These are phyloP conservation scores for Teunomyces atbi DNA, from an alignment of 805 yeast species.

Conservation along the genomic window DNA sequence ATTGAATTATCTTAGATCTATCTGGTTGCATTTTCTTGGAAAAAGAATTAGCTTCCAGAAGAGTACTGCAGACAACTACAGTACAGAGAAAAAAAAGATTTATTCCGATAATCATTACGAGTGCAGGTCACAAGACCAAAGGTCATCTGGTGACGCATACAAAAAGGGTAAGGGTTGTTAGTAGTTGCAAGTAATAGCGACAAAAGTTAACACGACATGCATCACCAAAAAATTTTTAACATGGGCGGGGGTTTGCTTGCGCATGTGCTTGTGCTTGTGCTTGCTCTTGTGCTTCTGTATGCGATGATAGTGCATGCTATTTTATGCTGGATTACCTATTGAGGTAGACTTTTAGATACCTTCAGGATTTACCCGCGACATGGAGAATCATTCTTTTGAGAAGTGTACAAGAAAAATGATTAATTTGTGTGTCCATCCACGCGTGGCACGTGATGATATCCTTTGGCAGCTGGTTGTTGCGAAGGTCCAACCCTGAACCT, in stretches of 20 bases:
- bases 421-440: neutral
- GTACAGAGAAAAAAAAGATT: neutral
- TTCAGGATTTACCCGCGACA: no score
- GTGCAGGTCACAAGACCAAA: neutral
- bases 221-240: no score
- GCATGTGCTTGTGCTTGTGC: no score
- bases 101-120: neutral
- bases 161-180: neutral
- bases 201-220: neutral
- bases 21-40: neutral
- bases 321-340: no score
- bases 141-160: neutral
- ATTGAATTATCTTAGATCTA: neutral
- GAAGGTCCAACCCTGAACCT: constrained; percentile 1
- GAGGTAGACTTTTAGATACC: no score
- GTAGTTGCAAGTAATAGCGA: neutral
- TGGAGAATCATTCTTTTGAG: no score
- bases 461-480: neutral
- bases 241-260: no score
- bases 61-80: neutral
- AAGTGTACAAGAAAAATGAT: no score
- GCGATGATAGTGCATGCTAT: no score
- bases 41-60: neutral
- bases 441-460: neutral
- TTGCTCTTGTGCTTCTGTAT: no score